These are phyloP conservation scores for Amyloporia xantha DNA, from an alignment of 768 basidiomycete genomes.

Conservation along the genomic window DNA sequence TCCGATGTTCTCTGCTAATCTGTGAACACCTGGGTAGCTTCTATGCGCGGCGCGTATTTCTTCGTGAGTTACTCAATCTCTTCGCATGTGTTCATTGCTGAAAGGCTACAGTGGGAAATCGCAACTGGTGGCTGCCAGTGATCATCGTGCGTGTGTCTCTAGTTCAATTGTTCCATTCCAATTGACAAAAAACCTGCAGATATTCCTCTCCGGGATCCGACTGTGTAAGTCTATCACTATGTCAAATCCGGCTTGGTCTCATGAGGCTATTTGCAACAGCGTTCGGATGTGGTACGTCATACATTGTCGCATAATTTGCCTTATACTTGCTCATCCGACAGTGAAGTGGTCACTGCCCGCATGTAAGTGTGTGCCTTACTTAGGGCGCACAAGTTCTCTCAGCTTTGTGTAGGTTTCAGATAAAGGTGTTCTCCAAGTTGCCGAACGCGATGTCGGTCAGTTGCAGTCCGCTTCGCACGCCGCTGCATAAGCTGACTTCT, in stretches of 20 bases:
- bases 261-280: not conserved
- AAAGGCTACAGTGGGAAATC: not conserved
- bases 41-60: slow-evolving; percentile 10
- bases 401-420: not conserved
- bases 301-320: not conserved
- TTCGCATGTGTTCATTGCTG: not conserved
- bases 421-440: not conserved
- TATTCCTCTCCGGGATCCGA: slow-evolving; percentile 2
- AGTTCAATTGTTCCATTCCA: not conserved
- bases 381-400: not conserved
- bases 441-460: not conserved
- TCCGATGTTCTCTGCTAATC: not conserved
- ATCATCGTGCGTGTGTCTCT: not conserved
- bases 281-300: slow-evolving; percentile 5
- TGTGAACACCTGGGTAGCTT: not conserved
- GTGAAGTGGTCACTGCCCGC: slow-evolving; percentile 3
- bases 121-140: not conserved
- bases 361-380: not conserved
- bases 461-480: not conserved
- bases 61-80: too few species aligned
- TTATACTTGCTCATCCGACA: not conserved
- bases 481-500: too few species aligned
- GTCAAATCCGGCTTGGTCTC: not conserved
- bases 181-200: not conserved
- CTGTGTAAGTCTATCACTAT: not conserved